Conservation (phyloP, 495 filamentous ascomycete species). For the Penicillium coffeae region DNA sequence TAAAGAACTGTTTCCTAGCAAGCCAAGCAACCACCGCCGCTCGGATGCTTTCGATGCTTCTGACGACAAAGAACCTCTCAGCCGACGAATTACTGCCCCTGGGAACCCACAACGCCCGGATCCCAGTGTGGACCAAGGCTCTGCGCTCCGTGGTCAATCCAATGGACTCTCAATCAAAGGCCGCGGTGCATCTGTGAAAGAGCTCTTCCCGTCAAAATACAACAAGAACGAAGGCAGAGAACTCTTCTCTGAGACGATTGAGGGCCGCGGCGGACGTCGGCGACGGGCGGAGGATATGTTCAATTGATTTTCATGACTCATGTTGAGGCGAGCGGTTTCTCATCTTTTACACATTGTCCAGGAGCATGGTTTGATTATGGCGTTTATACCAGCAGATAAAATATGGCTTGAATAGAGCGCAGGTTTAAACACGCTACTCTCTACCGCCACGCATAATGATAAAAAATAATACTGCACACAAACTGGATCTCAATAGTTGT, state of each 20-base stretch:
- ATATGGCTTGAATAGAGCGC: not conserved
- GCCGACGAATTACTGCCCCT: constrained; percentile 50
- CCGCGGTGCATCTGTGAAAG: constrained; percentile 52
- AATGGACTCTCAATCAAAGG: constrained; percentile 46
- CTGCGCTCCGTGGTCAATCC: constrained; percentile 62
- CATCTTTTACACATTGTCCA: not conserved
- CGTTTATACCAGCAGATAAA: not conserved
- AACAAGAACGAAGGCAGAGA: constrained; percentile 60
- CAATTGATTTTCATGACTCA: constrained; percentile 22
- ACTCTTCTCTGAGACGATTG: constrained; percentile 57
- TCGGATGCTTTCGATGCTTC: constrained; percentile 62
- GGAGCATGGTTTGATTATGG: not conserved
- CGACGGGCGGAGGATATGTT: constrained; percentile 53
- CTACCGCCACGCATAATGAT: not conserved
- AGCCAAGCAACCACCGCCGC: constrained; percentile 58
- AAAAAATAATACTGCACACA: no score
- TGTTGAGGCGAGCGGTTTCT: not conserved
- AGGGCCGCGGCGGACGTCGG: constrained; percentile 45
- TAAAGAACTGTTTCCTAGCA: constrained; percentile 70
- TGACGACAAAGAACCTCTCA: constrained; percentile 58
- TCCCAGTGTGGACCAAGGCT: constrained; percentile 47
- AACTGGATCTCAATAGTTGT: no score
- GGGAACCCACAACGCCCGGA: constrained; percentile 38
- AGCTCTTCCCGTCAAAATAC: constrained; percentile 68
- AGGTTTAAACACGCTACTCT: no score